Base-by-base conservation (phyloP, 139 green algal genomes). In the Chlamydomonas sphaeroides region DNA sequence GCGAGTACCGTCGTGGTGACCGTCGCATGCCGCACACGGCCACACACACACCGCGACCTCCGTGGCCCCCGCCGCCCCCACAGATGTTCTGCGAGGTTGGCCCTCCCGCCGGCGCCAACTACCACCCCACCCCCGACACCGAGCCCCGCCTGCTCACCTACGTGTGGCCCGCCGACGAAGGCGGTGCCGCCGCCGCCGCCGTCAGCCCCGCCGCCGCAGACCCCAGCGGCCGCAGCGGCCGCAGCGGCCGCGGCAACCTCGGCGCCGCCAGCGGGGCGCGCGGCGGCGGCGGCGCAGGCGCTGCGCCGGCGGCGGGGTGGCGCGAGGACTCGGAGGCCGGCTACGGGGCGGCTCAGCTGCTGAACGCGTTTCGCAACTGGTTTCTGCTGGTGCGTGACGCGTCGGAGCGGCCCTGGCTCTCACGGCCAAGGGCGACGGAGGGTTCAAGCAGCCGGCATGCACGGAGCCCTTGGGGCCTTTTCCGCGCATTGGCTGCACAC, bases 41-140 rank as follows among this genome's bases (percentile, higher is more conserved):
- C n/a, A n/a, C n/a, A n/a, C n/a, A n/a, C n/a, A n/a, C n/a, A n/a
- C n/a, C n/a, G n/a, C n/a, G n/a, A n/a, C n/a, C n/a, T n/a, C n/a
- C n/a, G n/a, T n/a, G n/a, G n/a, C n/a, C n/a, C n/a, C n/a, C n/a
- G n/a, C n/a, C 30, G 5, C 61, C n/a, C 1, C 61, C 61, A 30
- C 74, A 80, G 74, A 32, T 71, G 23, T 80, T 80, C 42, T 70
- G 59, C 41, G 51, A 70, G 59, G 59, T 59, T 4, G 74, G 74
- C 30, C 41, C 28, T n/a, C 26, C 30, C 59, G n/a, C n/a, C 6
- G 59, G 59, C 39, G 14, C 25, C 30, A n/a, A n/a, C n/a, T 70
- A 51, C 61, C 20, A 11, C 21, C 61, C 61, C n/a, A n/a, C 75
- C n/a, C 39, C 32, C 4, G 25, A 41, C 41, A n/a, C 10, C 11